These are phyloP conservation scores for Blastocystis sp. DNA, from an alignment of 352 stramenopile genomes.

Conservation along the genomic window DNA sequence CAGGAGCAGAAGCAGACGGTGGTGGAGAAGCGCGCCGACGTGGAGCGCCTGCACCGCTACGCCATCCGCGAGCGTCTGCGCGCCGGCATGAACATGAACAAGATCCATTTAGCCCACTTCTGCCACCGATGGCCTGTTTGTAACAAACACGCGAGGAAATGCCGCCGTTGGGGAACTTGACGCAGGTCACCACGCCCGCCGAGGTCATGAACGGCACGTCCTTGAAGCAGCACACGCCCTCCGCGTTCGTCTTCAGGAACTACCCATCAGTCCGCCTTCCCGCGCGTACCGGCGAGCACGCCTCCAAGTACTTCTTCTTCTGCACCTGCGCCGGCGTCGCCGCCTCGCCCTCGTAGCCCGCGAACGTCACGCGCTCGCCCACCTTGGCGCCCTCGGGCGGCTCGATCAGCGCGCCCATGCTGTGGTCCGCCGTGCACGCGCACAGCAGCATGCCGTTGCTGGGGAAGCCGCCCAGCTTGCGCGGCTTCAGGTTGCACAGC, in stretches of 20 bases:
- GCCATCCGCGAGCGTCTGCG: conserved; percentile 42
- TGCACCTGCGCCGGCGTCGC: conserved; percentile 68
- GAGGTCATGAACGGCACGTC: conserved; percentile 65
- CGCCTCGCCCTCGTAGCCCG: conserved; percentile 66
- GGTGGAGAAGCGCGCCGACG: neutral
- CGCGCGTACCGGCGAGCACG: neutral
- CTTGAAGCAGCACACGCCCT: conserved; percentile 69
- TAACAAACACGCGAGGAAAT: conserved; percentile 64
- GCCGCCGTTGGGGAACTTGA: conserved; percentile 49
- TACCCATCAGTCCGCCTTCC: conserved; percentile 16
- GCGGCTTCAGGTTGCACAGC: conserved; percentile 85
- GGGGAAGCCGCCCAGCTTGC: conserved; percentile 84
- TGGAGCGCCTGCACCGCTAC: conserved; percentile 59
- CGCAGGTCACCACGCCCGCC: conserved; percentile 57
- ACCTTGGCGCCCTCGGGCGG: conserved; percentile 77
- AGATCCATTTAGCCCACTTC: conserved; percentile 68
- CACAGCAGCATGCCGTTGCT: conserved; percentile 87
- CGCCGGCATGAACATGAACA: conserved; percentile 68
- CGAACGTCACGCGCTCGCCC: conserved; percentile 70
- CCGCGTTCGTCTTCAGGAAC: conserved; percentile 69
- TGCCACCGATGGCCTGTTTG: conserved; percentile 61
- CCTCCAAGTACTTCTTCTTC: conserved; percentile 70
- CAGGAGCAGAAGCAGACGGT: conserved; percentile 32
- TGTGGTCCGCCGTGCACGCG: conserved; percentile 76
- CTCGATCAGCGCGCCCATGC: conserved; percentile 79